Evolutionary conservation across 2,329 filamentous ascomycete genomes (phyloP).

Genomic region (Stenocarpella maydis): DNA sequence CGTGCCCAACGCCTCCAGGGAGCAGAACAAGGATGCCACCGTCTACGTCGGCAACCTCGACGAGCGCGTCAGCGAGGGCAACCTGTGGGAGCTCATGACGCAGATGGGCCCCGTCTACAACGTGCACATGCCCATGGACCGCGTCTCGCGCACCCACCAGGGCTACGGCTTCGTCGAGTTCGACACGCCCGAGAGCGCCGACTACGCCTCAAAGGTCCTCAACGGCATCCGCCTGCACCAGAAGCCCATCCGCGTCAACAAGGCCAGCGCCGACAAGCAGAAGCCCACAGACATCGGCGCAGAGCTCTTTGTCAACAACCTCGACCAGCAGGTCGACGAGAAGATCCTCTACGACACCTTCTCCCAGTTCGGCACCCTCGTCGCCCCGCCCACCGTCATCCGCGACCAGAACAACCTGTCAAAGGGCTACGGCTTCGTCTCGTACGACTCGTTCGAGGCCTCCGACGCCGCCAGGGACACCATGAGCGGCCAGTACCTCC

Average conservation of each 20-base stretch:
- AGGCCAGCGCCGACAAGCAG: slow-evolving; percentile 90
- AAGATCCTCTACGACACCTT: slow-evolving; percentile 96
- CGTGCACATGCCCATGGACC: slow-evolving; percentile 97
- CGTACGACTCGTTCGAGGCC: slow-evolving; percentile 90
- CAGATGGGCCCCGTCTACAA: slow-evolving; percentile 98
- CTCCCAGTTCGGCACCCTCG: slow-evolving; percentile 85
- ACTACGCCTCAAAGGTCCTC: slow-evolving; percentile 96
- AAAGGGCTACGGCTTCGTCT: slow-evolving; percentile 97
- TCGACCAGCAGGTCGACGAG: slow-evolving; percentile 94
- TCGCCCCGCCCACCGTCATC: slow-evolving; percentile 88
- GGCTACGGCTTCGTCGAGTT: slow-evolving; percentile 99
- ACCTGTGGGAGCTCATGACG: slow-evolving; percentile 98
- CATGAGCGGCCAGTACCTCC: slow-evolving; percentile 95
- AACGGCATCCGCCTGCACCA: slow-evolving; percentile 93
- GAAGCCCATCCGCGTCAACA: slow-evolving; percentile 96
- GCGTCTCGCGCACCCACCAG: slow-evolving; percentile 95
- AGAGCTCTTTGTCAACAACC: slow-evolving; percentile 95
- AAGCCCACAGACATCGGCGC: slow-evolving; percentile 93
- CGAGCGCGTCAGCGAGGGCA: slow-evolving; percentile 88
- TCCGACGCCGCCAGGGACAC: slow-evolving; percentile 90
- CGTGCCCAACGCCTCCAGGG: slow-evolving; percentile 62
- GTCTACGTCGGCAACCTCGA: slow-evolving; percentile 99
- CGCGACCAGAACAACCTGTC: slow-evolving; percentile 87
- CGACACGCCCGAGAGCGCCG: slow-evolving; percentile 91
- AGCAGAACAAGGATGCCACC: slow-evolving; percentile 97